A percentile compares a stretch with the other conserved stretches of the same genome.
Conservation (phyloP, 2,329 filamentous ascomycete species). For the Sclerotinia minor region DNA sequence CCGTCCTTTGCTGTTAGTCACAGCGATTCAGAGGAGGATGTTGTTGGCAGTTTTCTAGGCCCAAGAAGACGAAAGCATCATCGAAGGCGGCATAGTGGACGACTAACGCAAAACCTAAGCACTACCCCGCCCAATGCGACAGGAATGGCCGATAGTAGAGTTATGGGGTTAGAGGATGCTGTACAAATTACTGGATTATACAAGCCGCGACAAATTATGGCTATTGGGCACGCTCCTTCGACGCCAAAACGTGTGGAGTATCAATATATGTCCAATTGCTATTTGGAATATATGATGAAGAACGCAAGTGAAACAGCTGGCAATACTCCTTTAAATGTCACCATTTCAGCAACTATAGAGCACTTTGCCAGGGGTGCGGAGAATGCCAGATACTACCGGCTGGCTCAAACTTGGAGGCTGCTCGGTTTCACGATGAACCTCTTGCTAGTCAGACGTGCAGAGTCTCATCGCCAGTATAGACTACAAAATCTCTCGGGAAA, state of each 20-base stretch:
- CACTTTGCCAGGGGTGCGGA: conserved; percentile 60
- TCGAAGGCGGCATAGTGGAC: conserved; percentile 48
- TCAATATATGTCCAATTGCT: conserved; percentile 56
- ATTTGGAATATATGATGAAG: conserved; percentile 53
- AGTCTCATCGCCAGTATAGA: conserved; percentile 57
- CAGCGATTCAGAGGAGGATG: conserved; percentile 67
- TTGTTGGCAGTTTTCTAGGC: conserved; percentile 59
- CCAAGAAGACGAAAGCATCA: conserved; percentile 46
- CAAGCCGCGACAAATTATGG: conserved; percentile 62
- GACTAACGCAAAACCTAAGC: conserved; percentile 50
- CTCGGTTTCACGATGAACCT: conserved; percentile 57
- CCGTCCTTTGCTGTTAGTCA: conserved; percentile 57
- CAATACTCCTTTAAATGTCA: conserved; percentile 34
- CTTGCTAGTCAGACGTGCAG: conserved; percentile 55
- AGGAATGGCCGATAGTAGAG: conserved; percentile 45
- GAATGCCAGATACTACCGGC: conserved; percentile 55
- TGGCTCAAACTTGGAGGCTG: conserved; percentile 65
- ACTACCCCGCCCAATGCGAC: conserved; percentile 52
- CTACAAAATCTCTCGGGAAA: conserved; percentile 33
- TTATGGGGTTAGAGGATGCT: conserved; percentile 57
- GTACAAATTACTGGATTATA: conserved; percentile 59
- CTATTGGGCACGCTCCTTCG: conserved; percentile 57
- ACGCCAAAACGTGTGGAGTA: conserved; percentile 54
- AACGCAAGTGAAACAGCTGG: conserved; percentile 11
- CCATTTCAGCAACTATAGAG: conserved; percentile 55